Percentiles rank a stretch among this genome's conserved stretches.
These are phyloP conservation scores for Suillus weaverae DNA, from an alignment of 768 basidiomycete genomes.

Conservation along the genomic window DNA sequence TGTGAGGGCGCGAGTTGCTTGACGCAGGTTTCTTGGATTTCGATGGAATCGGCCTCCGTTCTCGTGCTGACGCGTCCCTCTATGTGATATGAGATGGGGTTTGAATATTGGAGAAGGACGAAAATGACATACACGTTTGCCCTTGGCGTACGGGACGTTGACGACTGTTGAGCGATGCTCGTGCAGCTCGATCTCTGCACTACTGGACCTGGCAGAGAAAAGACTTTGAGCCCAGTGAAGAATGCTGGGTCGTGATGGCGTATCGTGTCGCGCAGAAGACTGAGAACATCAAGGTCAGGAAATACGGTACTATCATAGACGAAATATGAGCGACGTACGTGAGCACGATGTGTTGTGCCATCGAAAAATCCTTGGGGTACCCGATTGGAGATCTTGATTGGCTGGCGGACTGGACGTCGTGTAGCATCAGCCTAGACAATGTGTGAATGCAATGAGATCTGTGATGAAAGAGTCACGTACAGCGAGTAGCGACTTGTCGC, in stretches of 20 bases:
- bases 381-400: background rate
- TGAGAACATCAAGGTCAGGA: no score
- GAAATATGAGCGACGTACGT: no score
- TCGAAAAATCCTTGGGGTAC: background rate
- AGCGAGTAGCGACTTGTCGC: no score
- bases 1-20: background rate
- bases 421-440: no score
- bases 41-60: no score
- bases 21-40: background rate
- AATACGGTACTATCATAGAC: no score
- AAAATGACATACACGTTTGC: background rate
- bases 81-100: background rate
- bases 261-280: no score
- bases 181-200: background rate
- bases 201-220: background rate
- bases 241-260: no score
- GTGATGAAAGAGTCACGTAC: no score
- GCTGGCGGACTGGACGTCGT: background rate
- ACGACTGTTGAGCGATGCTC: background rate
- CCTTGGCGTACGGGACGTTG: background rate
- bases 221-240: background rate
- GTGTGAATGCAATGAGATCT: no score
- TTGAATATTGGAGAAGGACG: no score
- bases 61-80: background rate
- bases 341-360: no score